Percentiles rank a stretch among this genome's conserved stretches.
phyloP scores from a whole-genome alignment of 176 grass and related monocot species.

The Aegilops longissima region DNA sequence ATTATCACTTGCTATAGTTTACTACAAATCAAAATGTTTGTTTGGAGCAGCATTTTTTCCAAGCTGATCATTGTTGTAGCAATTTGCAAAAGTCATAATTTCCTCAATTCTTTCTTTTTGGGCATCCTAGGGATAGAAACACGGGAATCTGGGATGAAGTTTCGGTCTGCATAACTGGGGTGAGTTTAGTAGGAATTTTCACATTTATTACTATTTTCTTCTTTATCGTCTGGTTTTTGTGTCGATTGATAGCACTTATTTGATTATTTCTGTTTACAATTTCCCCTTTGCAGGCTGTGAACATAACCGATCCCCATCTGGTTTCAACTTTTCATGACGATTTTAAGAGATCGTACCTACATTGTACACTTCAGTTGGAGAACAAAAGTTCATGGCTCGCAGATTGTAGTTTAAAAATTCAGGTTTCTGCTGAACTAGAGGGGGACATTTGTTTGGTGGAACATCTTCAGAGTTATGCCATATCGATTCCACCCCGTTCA shows the following conservation, averaged over 20 bases:
- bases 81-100: background rate
- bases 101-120: background rate
- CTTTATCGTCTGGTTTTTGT: background rate
- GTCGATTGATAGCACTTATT: background rate
- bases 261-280: background rate
- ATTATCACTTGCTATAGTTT: background rate
- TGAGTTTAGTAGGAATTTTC: conserved; percentile 39
- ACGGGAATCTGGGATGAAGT: conserved; percentile 99
- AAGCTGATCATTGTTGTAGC: background rate
- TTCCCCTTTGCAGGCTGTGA: conserved; percentile 65
- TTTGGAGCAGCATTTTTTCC: background rate
- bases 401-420: conserved; percentile 71
- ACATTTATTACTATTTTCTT: conserved; percentile 1
- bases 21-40: background rate
- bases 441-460: conserved; percentile 78
- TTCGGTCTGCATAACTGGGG: conserved; percentile 75
- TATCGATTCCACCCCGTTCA: conserved; percentile 62
- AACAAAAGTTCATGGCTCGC: conserved; percentile 83
- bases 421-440: conserved; percentile 74
- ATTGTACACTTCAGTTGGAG: conserved; percentile 87
- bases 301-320: conserved; percentile 78
- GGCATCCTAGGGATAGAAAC: conserved; percentile 76
- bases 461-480: conserved; percentile 66
- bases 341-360: conserved; percentile 85
- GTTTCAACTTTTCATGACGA: conserved; percentile 87